Evolutionary conservation across 768 basidiomycete species (phyloP).

Genomic region (Hebeloma cylindrosporum): DNA sequence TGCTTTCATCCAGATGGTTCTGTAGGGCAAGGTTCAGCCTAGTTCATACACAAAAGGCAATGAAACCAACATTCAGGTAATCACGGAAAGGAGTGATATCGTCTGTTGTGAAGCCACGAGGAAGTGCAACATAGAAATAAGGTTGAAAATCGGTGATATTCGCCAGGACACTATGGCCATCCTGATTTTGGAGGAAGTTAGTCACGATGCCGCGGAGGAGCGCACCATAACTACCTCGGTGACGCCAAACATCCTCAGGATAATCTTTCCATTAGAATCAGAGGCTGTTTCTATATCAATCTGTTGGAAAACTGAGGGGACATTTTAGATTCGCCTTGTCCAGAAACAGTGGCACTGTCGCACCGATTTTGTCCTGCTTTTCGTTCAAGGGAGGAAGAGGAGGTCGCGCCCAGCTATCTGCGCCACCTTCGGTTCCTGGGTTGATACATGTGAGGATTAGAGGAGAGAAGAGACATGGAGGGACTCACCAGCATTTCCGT

Average conservation of each 20-base stretch:
- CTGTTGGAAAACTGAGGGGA: conserved; percentile 82
- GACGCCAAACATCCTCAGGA: conserved; percentile 82
- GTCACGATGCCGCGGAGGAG: background rate
- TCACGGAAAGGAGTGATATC: conserved; percentile 67
- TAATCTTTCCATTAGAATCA: conserved; percentile 44
- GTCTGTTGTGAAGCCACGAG: conserved; percentile 72
- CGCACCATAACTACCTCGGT: conserved; percentile 60
- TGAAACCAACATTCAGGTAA: conserved; percentile 69
- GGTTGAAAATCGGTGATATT: conserved; percentile 82
- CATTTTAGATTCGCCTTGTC: background rate
- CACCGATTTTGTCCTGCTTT: conserved; percentile 68
- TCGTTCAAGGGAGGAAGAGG: conserved; percentile 52
- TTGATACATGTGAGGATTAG: too few species aligned
- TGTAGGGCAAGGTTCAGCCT: conserved; percentile 13
- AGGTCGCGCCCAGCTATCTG: conserved; percentile 73
- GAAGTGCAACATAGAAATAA: conserved; percentile 90
- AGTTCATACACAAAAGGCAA: background rate
- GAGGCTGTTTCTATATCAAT: conserved; percentile 81
- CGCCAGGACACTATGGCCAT: conserved; percentile 86
- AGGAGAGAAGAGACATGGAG: too few species aligned
- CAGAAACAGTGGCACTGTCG: conserved; percentile 20
- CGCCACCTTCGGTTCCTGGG: conserved; percentile 78
- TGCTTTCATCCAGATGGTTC: conserved; percentile 32
- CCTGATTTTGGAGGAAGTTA: conserved; percentile 40
- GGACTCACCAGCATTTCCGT: conserved; percentile 42